Evolutionary conservation across 2,329 filamentous ascomycete species (phyloP).

Genomic region (Nemania sp.): DNA sequence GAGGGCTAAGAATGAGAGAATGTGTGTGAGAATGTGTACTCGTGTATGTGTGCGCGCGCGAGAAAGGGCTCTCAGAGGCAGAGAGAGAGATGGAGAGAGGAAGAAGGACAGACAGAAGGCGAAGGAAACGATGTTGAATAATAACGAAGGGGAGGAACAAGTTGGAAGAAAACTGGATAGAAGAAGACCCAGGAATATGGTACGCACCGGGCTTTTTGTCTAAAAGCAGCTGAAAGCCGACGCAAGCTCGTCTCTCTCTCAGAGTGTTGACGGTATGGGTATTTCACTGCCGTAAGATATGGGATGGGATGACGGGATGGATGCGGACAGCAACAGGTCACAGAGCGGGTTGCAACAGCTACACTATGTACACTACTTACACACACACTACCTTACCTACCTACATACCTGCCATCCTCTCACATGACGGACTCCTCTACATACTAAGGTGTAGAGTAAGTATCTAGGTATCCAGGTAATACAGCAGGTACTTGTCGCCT

Average conservation of each 20-base stretch:
- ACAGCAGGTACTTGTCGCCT: neutral
- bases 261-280: slow-evolving; percentile 33
- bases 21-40: slow-evolving; percentile 13
- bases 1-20: slow-evolving; percentile 3
- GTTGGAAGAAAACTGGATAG: slow-evolving; percentile 28
- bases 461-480: neutral
- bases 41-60: no score
- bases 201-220: slow-evolving; percentile 48
- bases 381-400: neutral
- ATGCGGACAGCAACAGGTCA: slow-evolving; percentile 27
- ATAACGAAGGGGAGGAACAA: slow-evolving; percentile 32
- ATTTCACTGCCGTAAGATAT: slow-evolving; percentile 32
- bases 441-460: slow-evolving; percentile 18
- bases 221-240: slow-evolving; percentile 45
- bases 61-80: slow-evolving; percentile 9
- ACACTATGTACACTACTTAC: slow-evolving; percentile 1
- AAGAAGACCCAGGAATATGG: slow-evolving; percentile 49
- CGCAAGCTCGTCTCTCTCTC: slow-evolving; percentile 29
- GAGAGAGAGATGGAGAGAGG: slow-evolving; percentile 35
- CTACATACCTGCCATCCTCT: slow-evolving; percentile 16
- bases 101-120: slow-evolving; percentile 16
- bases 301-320: slow-evolving; percentile 11
- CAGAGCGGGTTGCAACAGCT: slow-evolving; percentile 39
- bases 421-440: slow-evolving; percentile 26
- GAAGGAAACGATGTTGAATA: slow-evolving; percentile 30